Percentiles rank a stretch among this genome's conserved stretches.
phyloP scores from a whole-genome alignment of 768 basidiomycete species.

The Mycena belliarum region DNA sequence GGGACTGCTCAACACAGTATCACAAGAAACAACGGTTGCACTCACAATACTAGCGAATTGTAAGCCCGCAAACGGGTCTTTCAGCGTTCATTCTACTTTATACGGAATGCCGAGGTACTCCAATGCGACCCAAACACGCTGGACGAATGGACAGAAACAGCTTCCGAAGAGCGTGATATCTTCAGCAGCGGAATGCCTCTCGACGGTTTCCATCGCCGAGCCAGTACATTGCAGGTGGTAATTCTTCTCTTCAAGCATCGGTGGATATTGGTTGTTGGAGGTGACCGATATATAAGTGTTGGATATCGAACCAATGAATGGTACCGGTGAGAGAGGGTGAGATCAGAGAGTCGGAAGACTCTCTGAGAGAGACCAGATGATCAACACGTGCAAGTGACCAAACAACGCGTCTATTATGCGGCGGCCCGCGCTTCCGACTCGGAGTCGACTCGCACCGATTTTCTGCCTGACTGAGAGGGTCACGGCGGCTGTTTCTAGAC shows the following conservation, averaged over 20 bases:
- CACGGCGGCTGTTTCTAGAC: too few species aligned
- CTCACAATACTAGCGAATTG: slow-evolving; percentile 39
- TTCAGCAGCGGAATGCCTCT: slow-evolving; percentile 45
- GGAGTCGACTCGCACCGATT: too few species aligned
- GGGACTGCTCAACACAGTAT: neutral
- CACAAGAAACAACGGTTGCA: neutral
- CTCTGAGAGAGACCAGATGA: too few species aligned
- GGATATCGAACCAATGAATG: too few species aligned
- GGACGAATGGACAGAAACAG: too few species aligned
- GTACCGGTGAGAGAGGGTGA: too few species aligned
- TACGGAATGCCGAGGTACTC: slow-evolving; percentile 74
- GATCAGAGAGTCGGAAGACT: too few species aligned
- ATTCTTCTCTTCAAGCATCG: slow-evolving; percentile 19
- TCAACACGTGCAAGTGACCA: too few species aligned
- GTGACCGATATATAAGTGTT: too few species aligned
- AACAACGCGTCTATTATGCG: too few species aligned
- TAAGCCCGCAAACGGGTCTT: slow-evolving; percentile 26
- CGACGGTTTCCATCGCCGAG: slow-evolving; percentile 55
- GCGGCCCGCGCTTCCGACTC: too few species aligned
- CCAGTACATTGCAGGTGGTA: slow-evolving; percentile 47
- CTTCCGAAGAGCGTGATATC: slow-evolving; percentile 26
- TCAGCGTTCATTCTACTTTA: slow-evolving; percentile 41
- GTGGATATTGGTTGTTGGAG: neutral
- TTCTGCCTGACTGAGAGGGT: too few species aligned
- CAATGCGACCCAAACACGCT: slow-evolving; percentile 76